Evolutionary conservation across 805 yeast genomes (phyloP).

Genomic region (Komagataella populi): DNA sequence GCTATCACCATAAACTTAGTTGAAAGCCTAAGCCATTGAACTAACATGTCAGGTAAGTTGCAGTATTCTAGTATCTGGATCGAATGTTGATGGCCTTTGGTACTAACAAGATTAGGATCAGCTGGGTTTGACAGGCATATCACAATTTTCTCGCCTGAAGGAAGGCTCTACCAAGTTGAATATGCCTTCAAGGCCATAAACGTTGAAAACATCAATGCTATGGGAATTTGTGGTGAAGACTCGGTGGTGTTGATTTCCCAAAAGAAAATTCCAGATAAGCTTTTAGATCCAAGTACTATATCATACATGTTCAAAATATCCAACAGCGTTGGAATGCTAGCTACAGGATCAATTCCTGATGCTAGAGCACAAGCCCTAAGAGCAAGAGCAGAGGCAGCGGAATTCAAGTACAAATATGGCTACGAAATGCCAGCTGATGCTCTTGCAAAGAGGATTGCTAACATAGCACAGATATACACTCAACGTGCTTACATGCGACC

Average conservation of each 20-base stretch:
- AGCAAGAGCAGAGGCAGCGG: constrained; percentile 93
- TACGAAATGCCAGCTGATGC: constrained; percentile 95
- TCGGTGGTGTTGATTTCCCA: constrained; percentile 84
- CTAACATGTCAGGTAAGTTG: not conserved
- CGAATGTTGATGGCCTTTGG: not conserved
- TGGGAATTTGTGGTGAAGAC: constrained; percentile 80
- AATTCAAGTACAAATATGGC: constrained; percentile 87
- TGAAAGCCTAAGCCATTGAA: not conserved
- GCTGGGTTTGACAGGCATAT: constrained; percentile 99
- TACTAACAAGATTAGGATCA: constrained; percentile 23
- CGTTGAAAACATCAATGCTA: constrained; percentile 77
- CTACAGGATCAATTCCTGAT: constrained; percentile 94
- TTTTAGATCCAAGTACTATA: constrained; percentile 78
- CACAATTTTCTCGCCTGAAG: constrained; percentile 97
- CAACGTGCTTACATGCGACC: constrained; percentile 99
- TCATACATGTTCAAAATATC: constrained; percentile 78
- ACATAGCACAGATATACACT: constrained; percentile 87
- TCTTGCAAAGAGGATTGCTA: constrained; percentile 89
- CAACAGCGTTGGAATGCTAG: constrained; percentile 71
- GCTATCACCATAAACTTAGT: not conserved
- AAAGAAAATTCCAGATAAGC: constrained; percentile 91
- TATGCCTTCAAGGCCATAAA: constrained; percentile 97
- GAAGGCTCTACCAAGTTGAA: constrained; percentile 93
- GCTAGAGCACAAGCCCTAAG: constrained; percentile 82
- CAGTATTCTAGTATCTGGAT: no score